A percentile compares a stretch with the other conserved stretches of the same genome.
Conservation (phyloP, 352 stramenopile genomes). For the Globisporangium cylindrosporum region DNA sequence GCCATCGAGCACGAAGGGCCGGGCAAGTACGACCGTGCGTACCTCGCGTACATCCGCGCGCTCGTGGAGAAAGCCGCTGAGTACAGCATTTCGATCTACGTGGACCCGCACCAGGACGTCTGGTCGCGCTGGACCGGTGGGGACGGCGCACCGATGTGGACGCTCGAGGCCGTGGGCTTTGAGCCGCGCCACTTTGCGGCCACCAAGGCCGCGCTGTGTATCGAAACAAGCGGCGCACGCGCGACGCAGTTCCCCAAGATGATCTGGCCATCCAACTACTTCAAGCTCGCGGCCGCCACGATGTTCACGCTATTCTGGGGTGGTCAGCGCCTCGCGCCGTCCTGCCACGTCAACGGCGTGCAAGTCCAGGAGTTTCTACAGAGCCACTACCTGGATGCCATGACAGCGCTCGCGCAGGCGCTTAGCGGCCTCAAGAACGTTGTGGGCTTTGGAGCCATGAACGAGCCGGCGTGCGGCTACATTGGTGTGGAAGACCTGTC, state of each 20-base stretch:
- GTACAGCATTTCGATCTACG: slow-evolving; percentile 80
- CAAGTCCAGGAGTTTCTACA: slow-evolving; percentile 88
- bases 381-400: slow-evolving; percentile 79
- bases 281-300: slow-evolving; percentile 85
- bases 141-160: slow-evolving; percentile 89
- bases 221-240: slow-evolving; percentile 50
- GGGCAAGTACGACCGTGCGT: slow-evolving; percentile 81
- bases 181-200: slow-evolving; percentile 67
- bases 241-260: slow-evolving; percentile 77
- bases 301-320: slow-evolving; percentile 93
- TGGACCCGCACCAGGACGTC: slow-evolving; percentile 92
- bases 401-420: slow-evolving; percentile 57
- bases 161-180: slow-evolving; percentile 74
- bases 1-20: slow-evolving; percentile 86
- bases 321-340: slow-evolving; percentile 66
- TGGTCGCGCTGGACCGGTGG: slow-evolving; percentile 90
- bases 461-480: slow-evolving; percentile 83
- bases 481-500: slow-evolving; percentile 64
- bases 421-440: slow-evolving; percentile 78
- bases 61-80: slow-evolving; percentile 56
- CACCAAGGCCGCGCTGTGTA: slow-evolving; percentile 73
- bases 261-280: slow-evolving; percentile 92
- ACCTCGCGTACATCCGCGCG: slow-evolving; percentile 71
- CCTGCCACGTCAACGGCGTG: slow-evolving; percentile 64
- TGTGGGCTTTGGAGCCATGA: slow-evolving; percentile 91